These are phyloP conservation scores for Tricholoma sp. DNA, from an alignment of 768 basidiomycete genomes.

Conservation along the genomic window DNA sequence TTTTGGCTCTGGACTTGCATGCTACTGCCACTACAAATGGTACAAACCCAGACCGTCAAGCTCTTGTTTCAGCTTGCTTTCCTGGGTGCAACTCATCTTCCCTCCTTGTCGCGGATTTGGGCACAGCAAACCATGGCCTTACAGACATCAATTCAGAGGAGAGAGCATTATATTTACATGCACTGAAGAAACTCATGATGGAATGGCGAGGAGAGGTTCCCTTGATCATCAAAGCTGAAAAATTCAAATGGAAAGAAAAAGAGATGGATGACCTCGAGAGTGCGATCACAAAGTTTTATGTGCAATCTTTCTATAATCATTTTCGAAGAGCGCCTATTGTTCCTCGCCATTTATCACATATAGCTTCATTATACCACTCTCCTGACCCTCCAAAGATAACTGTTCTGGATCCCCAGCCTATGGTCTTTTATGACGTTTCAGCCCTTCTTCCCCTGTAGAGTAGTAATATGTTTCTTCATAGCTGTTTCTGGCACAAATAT, in stretches of 20 bases:
- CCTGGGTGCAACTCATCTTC: background rate
- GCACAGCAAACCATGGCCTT: conserved; percentile 7
- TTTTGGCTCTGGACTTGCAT: conserved; percentile 14
- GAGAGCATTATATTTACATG: background rate
- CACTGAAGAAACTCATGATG: background rate
- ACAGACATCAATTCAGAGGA: conserved; percentile 1
- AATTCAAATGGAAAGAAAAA: background rate
- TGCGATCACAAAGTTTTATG: background rate
- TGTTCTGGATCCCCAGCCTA: background rate
- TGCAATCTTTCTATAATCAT: background rate
- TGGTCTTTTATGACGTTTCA: background rate
- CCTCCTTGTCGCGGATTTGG: conserved; percentile 1
- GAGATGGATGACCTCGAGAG: background rate
- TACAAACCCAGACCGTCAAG: background rate
- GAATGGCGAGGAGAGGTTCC: background rate
- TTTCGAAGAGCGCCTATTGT: background rate
- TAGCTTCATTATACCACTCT: background rate
- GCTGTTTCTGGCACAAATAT: too few relatives aligned
- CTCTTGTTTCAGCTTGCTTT: background rate
- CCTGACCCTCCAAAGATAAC: background rate
- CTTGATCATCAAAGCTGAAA: background rate
- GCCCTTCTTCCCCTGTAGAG: background rate
- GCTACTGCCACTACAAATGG: background rate
- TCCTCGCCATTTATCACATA: background rate
- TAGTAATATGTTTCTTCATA: too few relatives aligned